Evolutionary conservation across 1,139 yeast species (phyloP).

Genomic region (Yamadazyma kanchanaburiensis): DNA sequence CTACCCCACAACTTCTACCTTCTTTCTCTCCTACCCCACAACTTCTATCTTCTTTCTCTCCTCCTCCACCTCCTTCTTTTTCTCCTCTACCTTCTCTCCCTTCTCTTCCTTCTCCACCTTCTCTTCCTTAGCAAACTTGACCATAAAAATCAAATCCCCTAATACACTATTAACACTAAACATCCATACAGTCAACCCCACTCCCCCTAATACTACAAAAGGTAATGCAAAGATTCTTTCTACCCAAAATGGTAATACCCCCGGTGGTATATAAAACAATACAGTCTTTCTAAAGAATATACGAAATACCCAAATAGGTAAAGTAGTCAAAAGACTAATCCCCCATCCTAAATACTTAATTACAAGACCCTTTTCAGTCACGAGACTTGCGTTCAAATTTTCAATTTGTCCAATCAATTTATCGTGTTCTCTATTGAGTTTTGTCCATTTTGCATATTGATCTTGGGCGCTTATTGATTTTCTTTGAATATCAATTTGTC

Average conservation of each 20-base stretch:
- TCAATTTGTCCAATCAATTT: slow-evolving; percentile 54
- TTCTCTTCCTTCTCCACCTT: slow-evolving; percentile 21
- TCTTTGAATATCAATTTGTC: slow-evolving; percentile 49
- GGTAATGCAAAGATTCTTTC: slow-evolving; percentile 63
- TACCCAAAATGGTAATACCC: slow-evolving; percentile 53
- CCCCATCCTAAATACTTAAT: slow-evolving; percentile 24
- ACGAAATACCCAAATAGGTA: slow-evolving; percentile 51
- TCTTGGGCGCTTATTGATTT: slow-evolving; percentile 80
- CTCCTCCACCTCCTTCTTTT: slow-evolving; percentile 7
- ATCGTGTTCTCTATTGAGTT: slow-evolving; percentile 71
- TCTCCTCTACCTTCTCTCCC: too few species aligned
- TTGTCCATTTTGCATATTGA: slow-evolving; percentile 95
- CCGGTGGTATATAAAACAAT: slow-evolving; percentile 59
- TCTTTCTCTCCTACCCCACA: too few species aligned
- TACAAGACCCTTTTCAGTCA: slow-evolving; percentile 35
- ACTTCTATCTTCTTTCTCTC: too few species aligned
- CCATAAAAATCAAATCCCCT: slow-evolving; percentile 22
- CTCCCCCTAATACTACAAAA: slow-evolving; percentile 51
- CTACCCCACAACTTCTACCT: too few species aligned
- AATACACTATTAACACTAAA: slow-evolving; percentile 34
- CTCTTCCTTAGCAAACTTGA: slow-evolving; percentile 25
- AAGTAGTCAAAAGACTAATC: slow-evolving; percentile 28
- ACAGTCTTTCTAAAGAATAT: slow-evolving; percentile 56
- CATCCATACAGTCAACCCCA: slow-evolving; percentile 54
- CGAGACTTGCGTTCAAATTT: slow-evolving; percentile 32